phyloP scores from a whole-genome alignment of 371 early-diverging fungal species.

The Parasitella parasitica region DNA sequence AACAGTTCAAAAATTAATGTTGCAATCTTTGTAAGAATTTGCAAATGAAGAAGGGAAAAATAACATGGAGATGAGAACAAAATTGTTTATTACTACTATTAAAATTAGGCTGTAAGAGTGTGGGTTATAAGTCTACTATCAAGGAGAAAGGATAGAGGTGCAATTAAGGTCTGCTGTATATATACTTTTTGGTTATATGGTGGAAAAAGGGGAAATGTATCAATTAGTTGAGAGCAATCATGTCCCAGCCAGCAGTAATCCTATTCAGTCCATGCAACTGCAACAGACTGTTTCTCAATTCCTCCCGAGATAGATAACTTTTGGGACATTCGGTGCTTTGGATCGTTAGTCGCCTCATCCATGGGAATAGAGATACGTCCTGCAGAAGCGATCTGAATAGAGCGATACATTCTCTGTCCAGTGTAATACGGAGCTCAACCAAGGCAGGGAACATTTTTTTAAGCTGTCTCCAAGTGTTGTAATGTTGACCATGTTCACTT shows the following conservation, averaged over 20 bases:
- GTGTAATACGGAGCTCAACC: conserved; percentile 17
- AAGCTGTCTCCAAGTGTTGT: conserved; percentile 14
- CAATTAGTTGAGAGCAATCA: conserved; percentile 26
- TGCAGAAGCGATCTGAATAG: conserved; percentile 27
- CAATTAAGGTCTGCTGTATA: neutral
- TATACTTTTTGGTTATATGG: neutral
- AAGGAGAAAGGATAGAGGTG: neutral
- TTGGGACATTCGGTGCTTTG: conserved; percentile 26
- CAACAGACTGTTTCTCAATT: conserved; percentile 21
- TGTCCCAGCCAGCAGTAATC: conserved; percentile 42
- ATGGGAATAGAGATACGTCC: conserved; percentile 28
- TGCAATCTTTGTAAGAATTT: too few relatives aligned
- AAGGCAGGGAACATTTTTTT: conserved; percentile 25
- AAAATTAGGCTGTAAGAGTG: neutral
- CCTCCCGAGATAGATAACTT: conserved; percentile 20
- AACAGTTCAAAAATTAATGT: too few relatives aligned
- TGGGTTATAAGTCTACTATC: neutral
- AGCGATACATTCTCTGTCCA: conserved; percentile 5
- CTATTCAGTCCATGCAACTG: conserved; percentile 30
- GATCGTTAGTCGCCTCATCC: conserved; percentile 31
- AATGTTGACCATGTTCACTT: neutral
- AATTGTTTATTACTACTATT: neutral
- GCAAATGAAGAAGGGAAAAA: too few relatives aligned
- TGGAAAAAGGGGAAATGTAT: neutral
- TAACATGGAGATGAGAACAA: too few relatives aligned